Percentiles rank a stretch among this genome's conserved stretches.
Conservation (phyloP, 345 rosid genomes). For the Pseudoturritis turrita region DNA sequence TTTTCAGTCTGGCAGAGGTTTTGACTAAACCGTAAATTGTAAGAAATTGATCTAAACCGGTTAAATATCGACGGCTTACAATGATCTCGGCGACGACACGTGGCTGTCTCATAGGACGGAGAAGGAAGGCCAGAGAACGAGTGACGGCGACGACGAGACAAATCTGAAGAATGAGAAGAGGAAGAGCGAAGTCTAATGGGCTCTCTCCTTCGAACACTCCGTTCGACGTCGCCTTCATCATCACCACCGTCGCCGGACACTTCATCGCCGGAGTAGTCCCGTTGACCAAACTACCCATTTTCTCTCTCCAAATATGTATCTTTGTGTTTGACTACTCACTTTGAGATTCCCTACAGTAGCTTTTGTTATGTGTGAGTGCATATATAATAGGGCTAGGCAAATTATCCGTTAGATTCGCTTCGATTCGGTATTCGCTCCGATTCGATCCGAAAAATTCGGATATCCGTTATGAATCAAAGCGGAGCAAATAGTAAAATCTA, state of each 20-base stretch:
- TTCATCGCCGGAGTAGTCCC: not conserved
- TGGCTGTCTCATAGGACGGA: constrained; percentile 71
- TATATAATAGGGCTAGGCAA: too few species aligned
- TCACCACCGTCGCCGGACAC: not conserved
- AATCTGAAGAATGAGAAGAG: constrained; percentile 71
- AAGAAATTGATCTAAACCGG: not conserved
- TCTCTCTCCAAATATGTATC: not conserved
- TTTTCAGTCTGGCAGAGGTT: too few species aligned
- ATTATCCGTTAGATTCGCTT: too few species aligned
- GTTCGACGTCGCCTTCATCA: constrained; percentile 71
- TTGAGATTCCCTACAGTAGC: not conserved
- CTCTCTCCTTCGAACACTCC: constrained; percentile 67
- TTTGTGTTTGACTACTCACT: not conserved
- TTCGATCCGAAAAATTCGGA: too few species aligned
- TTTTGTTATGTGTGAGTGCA: not conserved
- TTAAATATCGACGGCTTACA: constrained; percentile 32
- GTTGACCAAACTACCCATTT: not conserved
- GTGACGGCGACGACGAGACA: constrained; percentile 61
- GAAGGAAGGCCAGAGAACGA: constrained; percentile 53
- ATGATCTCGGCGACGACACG: constrained; percentile 84
- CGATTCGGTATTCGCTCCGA: too few species aligned
- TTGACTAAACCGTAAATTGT: not conserved
- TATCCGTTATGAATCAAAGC: too few species aligned
- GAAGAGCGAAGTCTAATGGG: constrained; percentile 65
- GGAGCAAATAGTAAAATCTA: too few species aligned